phyloP scores from a whole-genome alignment of 2,329 filamentous ascomycete species.

The Curvularia lunata region DNA sequence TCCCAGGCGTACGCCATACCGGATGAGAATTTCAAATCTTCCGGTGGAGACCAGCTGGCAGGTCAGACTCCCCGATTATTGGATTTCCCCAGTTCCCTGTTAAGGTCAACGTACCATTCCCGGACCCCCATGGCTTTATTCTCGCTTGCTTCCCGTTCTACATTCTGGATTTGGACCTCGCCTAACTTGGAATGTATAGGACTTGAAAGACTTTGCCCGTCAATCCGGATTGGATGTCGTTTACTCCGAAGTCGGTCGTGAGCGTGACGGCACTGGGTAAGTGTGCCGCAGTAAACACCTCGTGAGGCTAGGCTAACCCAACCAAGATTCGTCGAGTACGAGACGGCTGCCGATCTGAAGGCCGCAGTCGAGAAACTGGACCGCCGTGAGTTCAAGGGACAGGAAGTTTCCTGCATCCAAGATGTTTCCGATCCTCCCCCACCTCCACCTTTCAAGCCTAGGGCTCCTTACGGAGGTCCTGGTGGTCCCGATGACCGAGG shows the following conservation, averaged over 20 bases:
- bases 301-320: conserved; percentile 15
- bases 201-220: conserved; percentile 98
- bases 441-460: conserved; percentile 46
- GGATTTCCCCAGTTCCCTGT: conserved; percentile 51
- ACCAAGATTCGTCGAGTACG: conserved; percentile 92
- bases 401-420: conserved; percentile 80
- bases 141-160: conserved; percentile 40
- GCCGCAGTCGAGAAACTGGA: conserved; percentile 95
- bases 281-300: conserved; percentile 44
- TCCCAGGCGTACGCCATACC: conserved; percentile 90
- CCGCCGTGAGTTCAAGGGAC: conserved; percentile 89
- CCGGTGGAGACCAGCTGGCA: conserved; percentile 99
- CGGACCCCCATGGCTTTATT: conserved; percentile 48
- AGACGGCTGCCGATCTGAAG: conserved; percentile 87
- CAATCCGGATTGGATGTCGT: conserved; percentile 97
- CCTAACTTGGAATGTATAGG: conserved; percentile 88
- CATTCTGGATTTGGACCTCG: conserved; percentile 57
- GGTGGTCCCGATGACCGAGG: conserved; percentile 67
- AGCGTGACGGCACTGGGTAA: conserved; percentile 90
- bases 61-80: conserved; percentile 77
- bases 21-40: conserved; percentile 97
- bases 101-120: conserved; percentile 48
- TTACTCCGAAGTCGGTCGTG: conserved; percentile 93
- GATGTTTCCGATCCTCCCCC: conserved; percentile 68
- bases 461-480: conserved; percentile 43